Evolutionary conservation across 2,329 filamentous ascomycete genomes (phyloP), one percentile per base, ranked within the genome.

Genomic region (Xylariaceae sp.): DNA sequence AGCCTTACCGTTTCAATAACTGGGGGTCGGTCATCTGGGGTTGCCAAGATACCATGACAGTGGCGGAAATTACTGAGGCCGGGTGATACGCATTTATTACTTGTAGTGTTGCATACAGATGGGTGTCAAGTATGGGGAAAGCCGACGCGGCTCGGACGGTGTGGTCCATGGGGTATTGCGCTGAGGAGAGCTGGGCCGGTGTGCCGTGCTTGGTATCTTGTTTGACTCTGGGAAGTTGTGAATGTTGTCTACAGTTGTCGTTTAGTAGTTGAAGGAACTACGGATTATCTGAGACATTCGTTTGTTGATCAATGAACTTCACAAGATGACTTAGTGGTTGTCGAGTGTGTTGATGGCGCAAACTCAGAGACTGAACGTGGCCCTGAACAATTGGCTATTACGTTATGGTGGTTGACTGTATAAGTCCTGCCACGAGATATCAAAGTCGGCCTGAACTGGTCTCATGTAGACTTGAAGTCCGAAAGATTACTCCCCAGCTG

Each of bases 1-100:
- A 57, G 57, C 49, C 55, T 51, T 62, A 60, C n/a, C 10, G 48
- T 51, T 48, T 37, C 6, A 30, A 30, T 30, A 30, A 30, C 35
- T 37, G n/a, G 37, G 37, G 37, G 37, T 39, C 37, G 30, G 18
- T 10, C 4, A 48, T 45, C 42, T n/a, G 42, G 42, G 37, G 11
- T 30, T 11, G 2, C 18, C 37, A 15, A 48, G 15, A 11, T 39
- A 39, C 30, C 51, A 15, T 11, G 42, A 56, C 10, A 30, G 17
- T n/a, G 39, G 51, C 37, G 8, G 50, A 34, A 51, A 13, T 17
- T n/a, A 13, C 50, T 50, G 45, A 39, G 42, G 13, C n/a, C 18
- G 37, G 54, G 35, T n/a, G 44, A 56, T 2, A 56, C 35, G 35
- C 17, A 42, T 42, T 13, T 42, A 30, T 13, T 42, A 30, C 23